These are phyloP conservation scores for Myriosclerotinia scirpicola DNA, from an alignment of 2,329 filamentous ascomycete genomes.

Conservation along the genomic window DNA sequence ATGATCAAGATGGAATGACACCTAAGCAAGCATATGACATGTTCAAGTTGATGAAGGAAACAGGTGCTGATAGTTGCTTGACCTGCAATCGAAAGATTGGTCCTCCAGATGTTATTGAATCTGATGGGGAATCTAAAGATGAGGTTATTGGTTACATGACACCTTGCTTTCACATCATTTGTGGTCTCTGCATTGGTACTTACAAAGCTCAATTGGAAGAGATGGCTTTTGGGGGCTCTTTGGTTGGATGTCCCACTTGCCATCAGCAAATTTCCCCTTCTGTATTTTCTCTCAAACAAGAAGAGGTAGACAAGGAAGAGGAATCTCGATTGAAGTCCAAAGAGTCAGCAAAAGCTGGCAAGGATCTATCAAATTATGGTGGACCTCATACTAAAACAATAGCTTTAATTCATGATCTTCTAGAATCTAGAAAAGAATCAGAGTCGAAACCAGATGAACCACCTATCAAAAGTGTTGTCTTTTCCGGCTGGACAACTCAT, in stretches of 20 bases:
- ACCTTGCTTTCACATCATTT: slow-evolving; percentile 84
- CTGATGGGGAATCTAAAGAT: slow-evolving; percentile 55
- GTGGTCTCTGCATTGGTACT: slow-evolving; percentile 65
- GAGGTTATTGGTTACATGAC: slow-evolving; percentile 77
- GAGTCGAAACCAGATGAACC: slow-evolving; percentile 55
- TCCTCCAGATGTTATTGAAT: slow-evolving; percentile 55
- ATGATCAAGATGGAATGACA: slow-evolving; percentile 55
- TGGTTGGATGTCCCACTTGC: slow-evolving; percentile 65
- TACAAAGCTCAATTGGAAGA: slow-evolving; percentile 56
- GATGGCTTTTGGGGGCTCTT: slow-evolving; percentile 45
- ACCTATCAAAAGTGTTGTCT: slow-evolving; percentile 90
- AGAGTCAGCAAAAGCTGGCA: slow-evolving; percentile 51
- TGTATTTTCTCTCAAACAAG: slow-evolving; percentile 65
- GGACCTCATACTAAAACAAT: slow-evolving; percentile 92
- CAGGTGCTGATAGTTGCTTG: slow-evolving; percentile 71
- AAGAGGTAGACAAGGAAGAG: slow-evolving; percentile 38
- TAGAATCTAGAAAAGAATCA: slow-evolving; percentile 63
- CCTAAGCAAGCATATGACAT: slow-evolving; percentile 80
- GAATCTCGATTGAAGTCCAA: slow-evolving; percentile 34
- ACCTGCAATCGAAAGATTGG: slow-evolving; percentile 67
- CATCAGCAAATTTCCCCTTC: slow-evolving; percentile 60
- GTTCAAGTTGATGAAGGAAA: slow-evolving; percentile 80
- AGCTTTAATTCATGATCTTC: slow-evolving; percentile 74
- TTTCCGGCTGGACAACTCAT: slow-evolving; percentile 94
- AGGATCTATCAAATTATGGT: slow-evolving; percentile 66